A percentile compares a stretch with the other conserved stretches of the same genome.
phyloP scores from a whole-genome alignment of 805 yeast genomes.

The Nakazawaea peltata region DNA sequence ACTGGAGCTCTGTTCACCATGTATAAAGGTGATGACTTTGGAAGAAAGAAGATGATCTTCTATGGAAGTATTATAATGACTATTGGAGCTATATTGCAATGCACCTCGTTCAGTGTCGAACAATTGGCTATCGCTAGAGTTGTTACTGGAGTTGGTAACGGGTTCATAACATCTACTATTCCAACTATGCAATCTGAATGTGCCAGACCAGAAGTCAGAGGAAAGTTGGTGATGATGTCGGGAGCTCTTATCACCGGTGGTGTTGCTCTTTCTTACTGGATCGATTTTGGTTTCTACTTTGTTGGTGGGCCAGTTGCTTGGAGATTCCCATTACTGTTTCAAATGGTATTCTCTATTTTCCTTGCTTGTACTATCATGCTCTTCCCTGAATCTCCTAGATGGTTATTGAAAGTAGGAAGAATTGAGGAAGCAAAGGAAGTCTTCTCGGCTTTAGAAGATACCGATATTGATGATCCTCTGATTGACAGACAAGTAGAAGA shows the following conservation, averaged over 20 bases:
- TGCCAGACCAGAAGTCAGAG: constrained; percentile 28
- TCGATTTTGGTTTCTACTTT: constrained; percentile 33
- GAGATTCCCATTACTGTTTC: constrained; percentile 40
- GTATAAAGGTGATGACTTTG: constrained; percentile 29
- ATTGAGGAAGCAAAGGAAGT: constrained; percentile 31
- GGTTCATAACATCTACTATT: constrained; percentile 34
- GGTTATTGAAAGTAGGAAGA: constrained; percentile 37
- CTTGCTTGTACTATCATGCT: constrained; percentile 18
- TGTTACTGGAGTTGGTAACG: constrained; percentile 37
- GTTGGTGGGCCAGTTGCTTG: constrained; percentile 27
- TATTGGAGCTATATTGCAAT: constrained; percentile 27
- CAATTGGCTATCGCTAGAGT: constrained; percentile 37
- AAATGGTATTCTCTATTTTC: constrained; percentile 27
- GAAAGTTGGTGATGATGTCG: constrained; percentile 29
- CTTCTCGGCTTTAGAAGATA: constrained; percentile 30
- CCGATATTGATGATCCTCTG: constrained; percentile 10
- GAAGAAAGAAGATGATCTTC: constrained; percentile 30
- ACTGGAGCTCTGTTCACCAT: constrained; percentile 33
- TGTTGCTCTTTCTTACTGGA: constrained; percentile 35
- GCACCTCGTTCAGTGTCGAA: constrained; percentile 28
- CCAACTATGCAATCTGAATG: constrained; percentile 41
- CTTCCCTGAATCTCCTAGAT: constrained; percentile 47
- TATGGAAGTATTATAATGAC: constrained; percentile 29
- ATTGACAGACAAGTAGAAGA: constrained; percentile 14
- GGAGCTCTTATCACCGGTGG: constrained; percentile 33